A percentile compares a stretch with the other conserved stretches of the same genome.
These are phyloP conservation scores for Saccharum spontaneum DNA, from an alignment of 176 grass and related monocot genomes.

Conservation along the genomic window DNA sequence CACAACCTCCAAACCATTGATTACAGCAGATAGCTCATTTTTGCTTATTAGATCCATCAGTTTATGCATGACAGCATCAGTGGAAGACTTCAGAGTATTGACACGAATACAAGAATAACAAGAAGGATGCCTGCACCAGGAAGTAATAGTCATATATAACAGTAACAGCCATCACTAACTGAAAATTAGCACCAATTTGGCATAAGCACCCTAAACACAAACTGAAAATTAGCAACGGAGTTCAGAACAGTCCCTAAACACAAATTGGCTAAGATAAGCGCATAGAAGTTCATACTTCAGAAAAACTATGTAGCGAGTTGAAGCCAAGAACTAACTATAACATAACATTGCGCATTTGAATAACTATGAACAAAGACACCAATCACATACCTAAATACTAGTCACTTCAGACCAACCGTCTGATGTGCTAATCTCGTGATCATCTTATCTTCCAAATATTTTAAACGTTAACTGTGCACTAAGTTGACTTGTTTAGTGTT, in stretches of 20 bases:
- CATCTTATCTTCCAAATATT: neutral
- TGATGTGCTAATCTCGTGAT: neutral
- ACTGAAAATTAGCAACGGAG: neutral
- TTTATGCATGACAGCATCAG: constrained; percentile 58
- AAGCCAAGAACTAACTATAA: neutral
- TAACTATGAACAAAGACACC: neutral
- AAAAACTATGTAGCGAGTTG: neutral
- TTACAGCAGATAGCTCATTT: constrained; percentile 36
- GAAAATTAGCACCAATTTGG: neutral
- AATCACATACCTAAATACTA: neutral
- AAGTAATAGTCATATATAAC: constrained; percentile 34
- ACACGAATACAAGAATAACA: constrained; percentile 88
- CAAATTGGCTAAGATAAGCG: neutral
- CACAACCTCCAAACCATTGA: constrained; percentile 36
- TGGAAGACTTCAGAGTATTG: constrained; percentile 77
- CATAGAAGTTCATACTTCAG: neutral
- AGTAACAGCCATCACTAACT: neutral
- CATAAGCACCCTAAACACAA: constrained; percentile 13
- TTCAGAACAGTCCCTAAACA: constrained; percentile 20
- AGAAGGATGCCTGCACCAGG: constrained; percentile 68
- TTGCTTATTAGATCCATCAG: constrained; percentile 49
- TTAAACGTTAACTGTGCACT: neutral
- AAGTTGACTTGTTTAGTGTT: neutral
- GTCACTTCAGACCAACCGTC: neutral
- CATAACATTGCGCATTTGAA: neutral